A percentile compares a stretch with the other conserved stretches of the same genome.
These are phyloP conservation scores for Byssoonygena ceratinophila DNA, from an alignment of 2,329 filamentous ascomycete genomes.

Conservation along the genomic window DNA sequence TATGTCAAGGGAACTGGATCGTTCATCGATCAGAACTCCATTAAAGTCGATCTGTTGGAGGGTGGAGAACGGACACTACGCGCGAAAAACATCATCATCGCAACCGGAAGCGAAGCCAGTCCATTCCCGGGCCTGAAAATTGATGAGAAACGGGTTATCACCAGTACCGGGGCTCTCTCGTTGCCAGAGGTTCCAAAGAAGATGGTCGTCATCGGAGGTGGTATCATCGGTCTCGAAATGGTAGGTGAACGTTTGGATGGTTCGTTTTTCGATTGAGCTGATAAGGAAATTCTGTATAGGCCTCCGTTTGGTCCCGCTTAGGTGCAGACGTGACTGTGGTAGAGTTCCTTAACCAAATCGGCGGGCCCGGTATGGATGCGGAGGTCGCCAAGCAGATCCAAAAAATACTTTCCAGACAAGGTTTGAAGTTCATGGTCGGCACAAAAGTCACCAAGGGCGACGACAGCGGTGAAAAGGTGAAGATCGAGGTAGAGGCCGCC, in stretches of 20 bases:
- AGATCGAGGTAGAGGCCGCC: slow-evolving; percentile 76
- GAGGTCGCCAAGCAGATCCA: slow-evolving; percentile 86
- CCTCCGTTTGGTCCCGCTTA: slow-evolving; percentile 89
- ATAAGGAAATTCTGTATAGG: slow-evolving; percentile 33
- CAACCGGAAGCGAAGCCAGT: slow-evolving; percentile 87
- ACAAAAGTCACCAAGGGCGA: slow-evolving; percentile 91
- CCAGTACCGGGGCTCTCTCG: slow-evolving; percentile 86
- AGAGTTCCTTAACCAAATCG: slow-evolving; percentile 91
- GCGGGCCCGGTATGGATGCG: slow-evolving; percentile 91
- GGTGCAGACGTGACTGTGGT: slow-evolving; percentile 93
- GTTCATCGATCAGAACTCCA: slow-evolving; percentile 78
- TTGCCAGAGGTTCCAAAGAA: slow-evolving; percentile 87
- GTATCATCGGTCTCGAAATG: slow-evolving; percentile 99
- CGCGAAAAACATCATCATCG: slow-evolving; percentile 97
- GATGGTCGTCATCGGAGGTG: slow-evolving; percentile 94
- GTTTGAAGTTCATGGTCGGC: slow-evolving; percentile 94
- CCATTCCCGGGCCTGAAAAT: slow-evolving; percentile 93
- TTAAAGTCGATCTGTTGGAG: slow-evolving; percentile 82
- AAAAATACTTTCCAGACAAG: slow-evolving; percentile 92
- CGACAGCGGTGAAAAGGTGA: slow-evolving; percentile 62
- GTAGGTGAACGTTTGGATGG: slow-evolving; percentile 32
- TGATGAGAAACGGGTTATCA: slow-evolving; percentile 95
- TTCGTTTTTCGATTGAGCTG: background rate
- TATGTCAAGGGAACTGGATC: slow-evolving; percentile 90
- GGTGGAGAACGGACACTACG: slow-evolving; percentile 79